phyloP scores from a whole-genome alignment of 306 rosid species.

The Ormosia emarginata region DNA sequence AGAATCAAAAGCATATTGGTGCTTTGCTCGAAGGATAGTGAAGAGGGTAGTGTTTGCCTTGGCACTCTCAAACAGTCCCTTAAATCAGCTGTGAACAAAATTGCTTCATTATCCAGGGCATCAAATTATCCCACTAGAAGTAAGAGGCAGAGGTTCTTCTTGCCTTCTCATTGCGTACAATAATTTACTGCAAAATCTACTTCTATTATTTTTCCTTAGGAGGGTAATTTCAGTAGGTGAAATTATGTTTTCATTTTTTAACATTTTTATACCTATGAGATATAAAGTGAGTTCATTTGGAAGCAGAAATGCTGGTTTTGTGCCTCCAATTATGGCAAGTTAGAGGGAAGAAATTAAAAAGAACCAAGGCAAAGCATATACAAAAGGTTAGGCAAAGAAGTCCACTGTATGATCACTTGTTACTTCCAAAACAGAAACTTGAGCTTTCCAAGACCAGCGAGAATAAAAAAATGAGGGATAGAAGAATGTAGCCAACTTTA shows the following conservation, averaged over 20 bases:
- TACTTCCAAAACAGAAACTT: not conserved
- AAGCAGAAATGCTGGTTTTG: not conserved
- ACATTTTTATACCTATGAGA: not conserved
- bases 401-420: not conserved
- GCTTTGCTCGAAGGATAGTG: conserved; percentile 56
- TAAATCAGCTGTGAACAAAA: conserved; percentile 51
- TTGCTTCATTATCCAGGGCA: conserved; percentile 48
- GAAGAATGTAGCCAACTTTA: not conserved
- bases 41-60: conserved; percentile 45
- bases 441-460: not conserved
- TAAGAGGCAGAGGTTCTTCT: conserved; percentile 93
- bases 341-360: not conserved
- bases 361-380: not conserved
- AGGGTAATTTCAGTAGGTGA: not conserved
- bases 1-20: conserved; percentile 72
- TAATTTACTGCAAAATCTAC: conserved; percentile 6
- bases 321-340: not conserved
- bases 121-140: conserved; percentile 66
- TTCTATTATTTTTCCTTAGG: not conserved
- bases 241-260: not conserved
- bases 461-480: not conserved
- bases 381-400: not conserved
- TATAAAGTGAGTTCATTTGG: not conserved
- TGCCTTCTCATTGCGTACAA: conserved; percentile 52
- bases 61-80: conserved; percentile 68